phyloP scores from a whole-genome alignment of 2,329 filamentous ascomycete genomes.

The Scolecobasidium constrictum region DNA sequence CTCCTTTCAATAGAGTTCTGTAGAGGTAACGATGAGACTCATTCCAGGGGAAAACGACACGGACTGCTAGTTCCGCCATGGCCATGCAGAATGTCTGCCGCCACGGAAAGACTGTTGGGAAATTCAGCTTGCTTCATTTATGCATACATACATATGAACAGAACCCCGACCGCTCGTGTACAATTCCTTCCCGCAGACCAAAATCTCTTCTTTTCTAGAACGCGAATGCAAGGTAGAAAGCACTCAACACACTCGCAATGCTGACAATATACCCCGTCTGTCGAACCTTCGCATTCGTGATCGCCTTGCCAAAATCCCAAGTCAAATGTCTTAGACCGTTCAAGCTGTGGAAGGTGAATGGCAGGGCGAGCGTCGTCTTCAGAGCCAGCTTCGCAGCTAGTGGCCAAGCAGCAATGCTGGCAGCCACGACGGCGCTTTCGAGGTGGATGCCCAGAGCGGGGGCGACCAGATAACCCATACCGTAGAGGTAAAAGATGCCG shows the following conservation, averaged over 20 bases:
- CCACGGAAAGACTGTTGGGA: no score
- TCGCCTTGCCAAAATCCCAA: conserved; percentile 54
- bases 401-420: conserved; percentile 52
- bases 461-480: conserved; percentile 67
- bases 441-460: conserved; percentile 65
- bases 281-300: conserved; percentile 55
- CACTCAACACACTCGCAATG: conserved; percentile 41
- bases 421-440: conserved; percentile 52
- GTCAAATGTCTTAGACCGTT: conserved; percentile 63
- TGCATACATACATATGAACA: no score
- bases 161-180: no score
- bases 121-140: no score
- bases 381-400: conserved; percentile 45
- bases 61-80: no score
- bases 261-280: conserved; percentile 54
- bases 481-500: conserved; percentile 69
- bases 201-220: no score
- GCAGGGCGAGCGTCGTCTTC: conserved; percentile 49
- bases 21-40: no score
- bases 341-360: conserved; percentile 57
- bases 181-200: no score
- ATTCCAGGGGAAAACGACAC: no score
- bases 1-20: no score
- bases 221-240: conserved; percentile 19
- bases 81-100: no score